These are phyloP conservation scores for Pestalotiopsis sp. DNA, from an alignment of 2,329 filamentous ascomycete genomes.

Conservation along the genomic window DNA sequence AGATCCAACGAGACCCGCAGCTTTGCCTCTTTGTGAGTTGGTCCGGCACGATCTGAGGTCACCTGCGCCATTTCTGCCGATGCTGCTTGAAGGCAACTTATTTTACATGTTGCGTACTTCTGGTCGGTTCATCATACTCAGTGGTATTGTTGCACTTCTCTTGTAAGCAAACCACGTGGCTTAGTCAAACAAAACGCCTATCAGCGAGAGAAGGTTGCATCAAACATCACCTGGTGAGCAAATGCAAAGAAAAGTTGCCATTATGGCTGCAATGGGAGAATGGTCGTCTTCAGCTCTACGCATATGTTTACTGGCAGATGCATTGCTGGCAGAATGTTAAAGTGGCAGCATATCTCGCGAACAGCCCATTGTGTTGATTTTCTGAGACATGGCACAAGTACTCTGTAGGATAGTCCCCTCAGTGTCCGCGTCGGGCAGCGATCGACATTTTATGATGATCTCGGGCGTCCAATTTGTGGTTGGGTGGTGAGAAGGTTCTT, in stretches of 20 bases:
- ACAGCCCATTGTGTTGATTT: background rate
- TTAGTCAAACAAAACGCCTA: background rate
- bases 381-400: background rate
- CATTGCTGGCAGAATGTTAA: background rate
- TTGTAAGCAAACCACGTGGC: background rate
- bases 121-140: background rate
- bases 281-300: background rate
- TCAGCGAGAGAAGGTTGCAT: background rate
- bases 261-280: background rate
- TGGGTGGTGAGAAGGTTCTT: background rate
- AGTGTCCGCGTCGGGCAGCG: background rate
- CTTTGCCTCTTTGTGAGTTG: background rate
- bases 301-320: background rate
- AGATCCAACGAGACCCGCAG: background rate
- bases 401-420: background rate
- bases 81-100: background rate
- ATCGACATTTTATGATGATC: background rate
- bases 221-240: background rate
- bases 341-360: background rate
- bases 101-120: background rate
- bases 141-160: background rate
- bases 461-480: background rate
- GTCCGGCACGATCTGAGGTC: background rate
- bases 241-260: background rate
- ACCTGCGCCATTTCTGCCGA: background rate